A percentile compares a stretch with the other conserved stretches of the same genome.
These are phyloP conservation scores for Quercus agrifolia DNA, from an alignment of 306 rosid species.

Conservation along the genomic window DNA sequence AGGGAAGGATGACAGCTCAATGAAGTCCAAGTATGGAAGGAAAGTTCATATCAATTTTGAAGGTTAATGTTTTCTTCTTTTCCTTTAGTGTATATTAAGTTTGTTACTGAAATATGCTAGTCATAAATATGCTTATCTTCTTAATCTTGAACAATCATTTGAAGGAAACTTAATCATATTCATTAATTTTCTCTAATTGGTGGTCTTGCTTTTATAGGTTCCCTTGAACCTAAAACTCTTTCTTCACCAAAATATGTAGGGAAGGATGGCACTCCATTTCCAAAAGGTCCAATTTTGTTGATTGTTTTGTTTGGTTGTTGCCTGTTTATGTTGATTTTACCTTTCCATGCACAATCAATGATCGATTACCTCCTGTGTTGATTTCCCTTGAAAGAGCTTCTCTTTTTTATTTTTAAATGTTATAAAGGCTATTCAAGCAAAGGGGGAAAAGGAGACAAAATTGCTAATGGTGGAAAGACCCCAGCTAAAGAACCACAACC, in stretches of 20 bases:
- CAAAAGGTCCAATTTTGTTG: slow-evolving; percentile 33
- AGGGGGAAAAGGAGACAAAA: slow-evolving; percentile 64
- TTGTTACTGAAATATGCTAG: too few species aligned
- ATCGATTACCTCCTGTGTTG: neutral
- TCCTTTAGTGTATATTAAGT: neutral
- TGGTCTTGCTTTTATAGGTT: slow-evolving; percentile 19
- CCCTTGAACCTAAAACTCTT: slow-evolving; percentile 25
- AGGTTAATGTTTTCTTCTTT: slow-evolving; percentile 38
- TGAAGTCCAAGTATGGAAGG: slow-evolving; percentile 60
- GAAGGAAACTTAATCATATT: neutral
- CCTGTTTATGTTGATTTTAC: neutral
- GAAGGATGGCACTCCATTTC: slow-evolving; percentile 27
- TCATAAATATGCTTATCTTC: neutral
- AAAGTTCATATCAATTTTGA: slow-evolving; percentile 63
- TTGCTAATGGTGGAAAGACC: slow-evolving; percentile 40
- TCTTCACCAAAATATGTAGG: slow-evolving; percentile 35
- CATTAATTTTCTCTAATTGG: neutral
- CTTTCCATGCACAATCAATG: slow-evolving; percentile 8
- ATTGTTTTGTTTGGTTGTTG: neutral
- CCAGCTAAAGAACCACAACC: slow-evolving; percentile 41
- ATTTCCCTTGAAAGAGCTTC: slow-evolving; percentile 4
- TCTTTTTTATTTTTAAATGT: neutral
- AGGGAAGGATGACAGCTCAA: slow-evolving; percentile 75
- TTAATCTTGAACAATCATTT: slow-evolving; percentile 10
- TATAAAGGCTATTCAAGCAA: slow-evolving; percentile 33